These are phyloP conservation scores for Fusarium proliferatum DNA, from an alignment of 2,329 filamentous ascomycete genomes.

Conservation along the genomic window DNA sequence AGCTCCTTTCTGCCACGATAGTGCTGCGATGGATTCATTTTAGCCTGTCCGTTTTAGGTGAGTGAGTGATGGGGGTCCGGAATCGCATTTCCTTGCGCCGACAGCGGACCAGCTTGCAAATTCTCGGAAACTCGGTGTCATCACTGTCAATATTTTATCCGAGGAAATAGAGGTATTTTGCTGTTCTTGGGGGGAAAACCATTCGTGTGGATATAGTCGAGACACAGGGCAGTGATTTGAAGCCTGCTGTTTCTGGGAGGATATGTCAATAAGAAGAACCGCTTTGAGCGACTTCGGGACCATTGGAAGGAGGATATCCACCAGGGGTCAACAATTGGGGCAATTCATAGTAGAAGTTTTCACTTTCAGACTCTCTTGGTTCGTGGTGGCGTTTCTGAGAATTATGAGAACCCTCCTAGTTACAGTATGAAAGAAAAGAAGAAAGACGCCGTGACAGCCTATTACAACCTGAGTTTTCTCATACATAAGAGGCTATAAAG, in stretches of 20 bases:
- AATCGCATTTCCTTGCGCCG: constrained; percentile 29
- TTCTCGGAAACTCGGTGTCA: constrained; percentile 19
- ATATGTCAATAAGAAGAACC: background rate
- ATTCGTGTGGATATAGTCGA: background rate
- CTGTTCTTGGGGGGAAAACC: constrained; percentile 60
- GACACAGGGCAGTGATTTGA: background rate
- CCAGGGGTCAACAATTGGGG: background rate
- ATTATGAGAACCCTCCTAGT: background rate
- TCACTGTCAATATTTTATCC: background rate
- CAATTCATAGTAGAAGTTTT: background rate
- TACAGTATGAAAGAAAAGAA: background rate
- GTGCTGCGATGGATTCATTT: constrained; percentile 10
- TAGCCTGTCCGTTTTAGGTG: constrained; percentile 23
- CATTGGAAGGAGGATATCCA: background rate
- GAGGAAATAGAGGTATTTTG: constrained; percentile 66
- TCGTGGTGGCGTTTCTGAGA: background rate
- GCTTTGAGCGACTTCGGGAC: background rate
- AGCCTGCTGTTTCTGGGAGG: background rate
- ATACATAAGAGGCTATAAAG: background rate
- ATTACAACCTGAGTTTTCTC: too few species aligned
- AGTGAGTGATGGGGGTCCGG: constrained; percentile 1
- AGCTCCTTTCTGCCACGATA: constrained; percentile 12
- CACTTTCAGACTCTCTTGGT: background rate
- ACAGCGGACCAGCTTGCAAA: constrained; percentile 31
- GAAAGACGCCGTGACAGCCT: background rate